Evolutionary conservation across 2,329 filamentous ascomycete species (phyloP), one percentile per base, ranked within the genome.

Genomic region (Xylariaceae sp.): DNA sequence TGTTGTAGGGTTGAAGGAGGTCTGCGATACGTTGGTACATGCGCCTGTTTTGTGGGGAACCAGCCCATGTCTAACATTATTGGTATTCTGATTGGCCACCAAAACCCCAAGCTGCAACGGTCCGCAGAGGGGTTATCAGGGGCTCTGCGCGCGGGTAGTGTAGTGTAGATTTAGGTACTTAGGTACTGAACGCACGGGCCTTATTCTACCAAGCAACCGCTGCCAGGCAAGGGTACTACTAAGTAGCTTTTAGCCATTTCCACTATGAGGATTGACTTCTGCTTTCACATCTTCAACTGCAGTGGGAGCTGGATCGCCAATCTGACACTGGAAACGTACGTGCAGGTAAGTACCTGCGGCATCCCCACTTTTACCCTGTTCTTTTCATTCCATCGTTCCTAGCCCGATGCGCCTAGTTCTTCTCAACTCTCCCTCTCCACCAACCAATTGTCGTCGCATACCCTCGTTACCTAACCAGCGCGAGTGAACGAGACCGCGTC

Each of bases 401-500:
- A 27, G 36, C 35, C 47, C 21, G 36, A 57, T 50, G 32, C 42
- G 53, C 56, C 44, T 41, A 50, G 18, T 21, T 39, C 27, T 50
- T 6, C 15, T 16, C n/a, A 45, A 59, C 58, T 55, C 57, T 61
- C 49, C 43, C 55, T 63, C 52, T 47, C 51, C 43, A 57, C 64
- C 65, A 66, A 62, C 65, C 62, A 63, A 63, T 58, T 54, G 21
- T 21, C 47, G 24, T 46, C 11, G 23, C 49, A 53, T 42, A 50
- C 55, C 56, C 58, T 55, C 35, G 59, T 37, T 55, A 21, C 23
- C 62, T 62, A 59, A 67, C 64, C 35, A 54, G 50, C 53, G 49
- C 53, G 24, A 51, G 44, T 54, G 24, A 55, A 59, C 55, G 16
- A 58, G 55, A 55, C 49, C 45, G 47, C 61, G 55, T 62, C 50